These are phyloP conservation scores for Astrothelium macrocarpum DNA, from an alignment of 495 filamentous ascomycete species.

Conservation along the genomic window DNA sequence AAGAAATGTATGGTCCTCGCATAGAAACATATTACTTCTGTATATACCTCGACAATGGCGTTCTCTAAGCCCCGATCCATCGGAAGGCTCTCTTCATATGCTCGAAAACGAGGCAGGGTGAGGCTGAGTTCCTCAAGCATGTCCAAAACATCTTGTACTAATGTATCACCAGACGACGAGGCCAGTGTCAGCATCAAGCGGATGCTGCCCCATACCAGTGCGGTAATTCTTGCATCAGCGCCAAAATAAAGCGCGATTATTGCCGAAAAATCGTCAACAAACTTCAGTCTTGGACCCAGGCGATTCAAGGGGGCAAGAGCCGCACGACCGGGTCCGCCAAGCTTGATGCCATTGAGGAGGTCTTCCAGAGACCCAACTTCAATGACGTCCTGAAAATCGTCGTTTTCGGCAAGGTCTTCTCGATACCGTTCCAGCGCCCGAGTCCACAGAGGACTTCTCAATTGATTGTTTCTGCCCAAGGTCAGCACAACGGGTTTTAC, in stretches of 20 bases:
- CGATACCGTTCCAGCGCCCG: slow-evolving; percentile 18
- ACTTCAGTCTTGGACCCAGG: slow-evolving; percentile 14
- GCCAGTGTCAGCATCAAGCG: slow-evolving; percentile 18
- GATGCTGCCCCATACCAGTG: slow-evolving; percentile 26
- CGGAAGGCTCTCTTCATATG: slow-evolving; percentile 17
- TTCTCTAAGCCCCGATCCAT: slow-evolving; percentile 19
- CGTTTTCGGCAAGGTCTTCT: slow-evolving; percentile 17
- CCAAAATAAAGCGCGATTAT: slow-evolving; percentile 21
- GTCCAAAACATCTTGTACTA: slow-evolving; percentile 18
- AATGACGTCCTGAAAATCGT: slow-evolving; percentile 17
- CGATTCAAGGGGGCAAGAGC: slow-evolving; percentile 15
- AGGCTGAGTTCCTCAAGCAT: slow-evolving; percentile 24
- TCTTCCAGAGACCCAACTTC: slow-evolving; percentile 19
- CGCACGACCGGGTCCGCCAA: background rate
- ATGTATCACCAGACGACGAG: slow-evolving; percentile 17
- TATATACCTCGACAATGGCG: slow-evolving; percentile 21
- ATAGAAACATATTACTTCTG: slow-evolving; percentile 25
- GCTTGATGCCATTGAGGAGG: slow-evolving; percentile 14
- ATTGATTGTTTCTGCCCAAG: background rate
- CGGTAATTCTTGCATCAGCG: slow-evolving; percentile 20
- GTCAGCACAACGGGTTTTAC: background rate
- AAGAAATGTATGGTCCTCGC: slow-evolving; percentile 24
- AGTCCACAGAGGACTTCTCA: slow-evolving; percentile 15
- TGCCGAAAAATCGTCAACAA: slow-evolving; percentile 20
- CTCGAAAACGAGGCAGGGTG: slow-evolving; percentile 17